Percentiles rank a stretch among this genome's conserved stretches.
Conservation (phyloP, 2,329 filamentous ascomycete genomes). For the Aspergillus pseudotamarii region DNA sequence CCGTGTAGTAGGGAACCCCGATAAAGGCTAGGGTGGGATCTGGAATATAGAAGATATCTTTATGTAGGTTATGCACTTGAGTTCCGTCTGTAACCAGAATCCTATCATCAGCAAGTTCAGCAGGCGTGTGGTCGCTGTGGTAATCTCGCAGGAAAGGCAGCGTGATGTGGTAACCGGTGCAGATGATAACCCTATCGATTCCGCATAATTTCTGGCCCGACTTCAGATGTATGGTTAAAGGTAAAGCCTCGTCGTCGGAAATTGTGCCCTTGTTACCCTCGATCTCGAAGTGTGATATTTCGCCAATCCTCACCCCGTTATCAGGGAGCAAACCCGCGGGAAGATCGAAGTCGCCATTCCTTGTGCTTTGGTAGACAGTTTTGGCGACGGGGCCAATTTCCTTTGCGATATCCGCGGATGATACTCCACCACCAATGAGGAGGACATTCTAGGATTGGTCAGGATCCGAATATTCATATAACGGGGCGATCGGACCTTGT, state of each 20-base stretch:
- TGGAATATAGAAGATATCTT: constrained; percentile 71
- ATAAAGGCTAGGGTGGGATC: constrained; percentile 67
- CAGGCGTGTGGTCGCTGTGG: constrained; percentile 48
- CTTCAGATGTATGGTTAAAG: constrained; percentile 55
- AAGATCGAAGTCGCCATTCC: constrained; percentile 64
- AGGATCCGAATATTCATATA: background rate
- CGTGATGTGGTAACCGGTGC: constrained; percentile 70
- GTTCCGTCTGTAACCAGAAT: constrained; percentile 66
- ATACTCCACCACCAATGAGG: constrained; percentile 59
- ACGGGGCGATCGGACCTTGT: constrained; percentile 51
- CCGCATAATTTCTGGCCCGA: constrained; percentile 56
- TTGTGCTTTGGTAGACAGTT: constrained; percentile 58
- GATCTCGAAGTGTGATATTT: constrained; percentile 53
- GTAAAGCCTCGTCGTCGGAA: constrained; percentile 44
- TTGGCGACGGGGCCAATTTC: constrained; percentile 52
- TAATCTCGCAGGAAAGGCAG: constrained; percentile 64
- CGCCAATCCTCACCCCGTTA: constrained; percentile 56
- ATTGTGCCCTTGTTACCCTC: background rate
- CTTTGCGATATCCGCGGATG: constrained; percentile 57
- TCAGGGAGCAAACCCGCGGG: constrained; percentile 57
- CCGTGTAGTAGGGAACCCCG: constrained; percentile 66
- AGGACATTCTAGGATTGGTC: constrained; percentile 51
- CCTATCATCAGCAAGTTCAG: constrained; percentile 53
- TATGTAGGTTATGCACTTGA: constrained; percentile 68
- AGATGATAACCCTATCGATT: constrained; percentile 66